Evolutionary conservation across 768 basidiomycete species (phyloP).

Genomic region (Tephrocybe sp.): DNA sequence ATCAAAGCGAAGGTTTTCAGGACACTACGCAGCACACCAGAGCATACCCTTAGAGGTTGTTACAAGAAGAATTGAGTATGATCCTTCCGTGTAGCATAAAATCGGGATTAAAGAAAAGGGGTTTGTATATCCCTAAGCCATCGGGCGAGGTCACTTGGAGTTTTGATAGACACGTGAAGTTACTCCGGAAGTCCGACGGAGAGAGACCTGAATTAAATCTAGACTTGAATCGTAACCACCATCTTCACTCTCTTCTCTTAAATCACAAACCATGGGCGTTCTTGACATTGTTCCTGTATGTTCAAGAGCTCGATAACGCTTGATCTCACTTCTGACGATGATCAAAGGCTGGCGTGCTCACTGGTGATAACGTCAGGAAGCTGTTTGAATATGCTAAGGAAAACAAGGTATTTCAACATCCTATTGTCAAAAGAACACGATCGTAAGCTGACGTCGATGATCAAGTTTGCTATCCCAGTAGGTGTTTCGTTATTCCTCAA

Average conservation of each 20-base stretch:
- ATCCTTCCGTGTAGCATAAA: too few relatives aligned
- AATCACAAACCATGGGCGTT: conserved; percentile 56
- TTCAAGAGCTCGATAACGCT: conserved; percentile 11
- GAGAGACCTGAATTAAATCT: neutral
- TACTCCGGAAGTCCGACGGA: neutral
- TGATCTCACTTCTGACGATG: conserved; percentile 5
- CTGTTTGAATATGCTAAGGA: conserved; percentile 93
- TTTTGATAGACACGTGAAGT: neutral
- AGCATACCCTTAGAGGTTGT: too few relatives aligned
- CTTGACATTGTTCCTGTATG: conserved; percentile 84
- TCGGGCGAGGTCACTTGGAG: neutral
- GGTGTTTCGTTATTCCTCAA: conserved; percentile 30
- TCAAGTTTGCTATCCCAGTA: conserved; percentile 82
- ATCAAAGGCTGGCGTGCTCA: conserved; percentile 85
- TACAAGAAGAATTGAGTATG: too few relatives aligned
- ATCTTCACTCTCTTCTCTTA: conserved; percentile 1
- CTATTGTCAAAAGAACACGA: neutral
- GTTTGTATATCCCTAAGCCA: neutral
- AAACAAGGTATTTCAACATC: conserved; percentile 60
- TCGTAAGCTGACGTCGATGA: neutral
- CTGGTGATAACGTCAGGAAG: conserved; percentile 92
- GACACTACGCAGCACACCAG: too few relatives aligned
- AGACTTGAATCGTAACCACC: conserved; percentile 7
- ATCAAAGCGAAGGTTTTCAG: too few relatives aligned
- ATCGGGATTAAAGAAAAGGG: too few relatives aligned